Conservation (phyloP, 371 early-diverging fungal genomes). For the Syncephalastrum monosporum region DNA sequence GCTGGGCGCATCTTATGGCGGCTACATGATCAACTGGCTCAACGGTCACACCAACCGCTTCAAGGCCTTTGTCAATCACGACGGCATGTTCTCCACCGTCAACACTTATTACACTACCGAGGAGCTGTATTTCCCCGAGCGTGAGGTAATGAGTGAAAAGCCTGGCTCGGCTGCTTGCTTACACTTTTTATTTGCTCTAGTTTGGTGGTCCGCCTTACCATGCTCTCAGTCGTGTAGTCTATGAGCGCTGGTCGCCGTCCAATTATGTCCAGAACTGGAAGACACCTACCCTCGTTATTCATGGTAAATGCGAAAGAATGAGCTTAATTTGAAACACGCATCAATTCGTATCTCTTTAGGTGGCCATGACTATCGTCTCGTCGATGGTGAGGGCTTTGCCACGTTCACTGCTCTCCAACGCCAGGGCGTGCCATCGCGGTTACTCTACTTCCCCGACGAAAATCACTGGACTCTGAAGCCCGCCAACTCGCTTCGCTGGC, state of each 20-base stretch:
- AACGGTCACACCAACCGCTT: conserved; percentile 60
- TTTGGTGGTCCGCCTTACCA: conserved; percentile 71
- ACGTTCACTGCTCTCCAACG: conserved; percentile 82
- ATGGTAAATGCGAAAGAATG: conserved; percentile 41
- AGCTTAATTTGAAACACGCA: neutral
- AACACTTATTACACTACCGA: conserved; percentile 75
- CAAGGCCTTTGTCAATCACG: conserved; percentile 79
- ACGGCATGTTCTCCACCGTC: conserved; percentile 75
- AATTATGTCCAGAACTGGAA: conserved; percentile 74
- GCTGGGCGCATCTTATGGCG: conserved; percentile 84
- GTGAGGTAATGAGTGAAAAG: conserved; percentile 45
- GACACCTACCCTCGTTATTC: conserved; percentile 81
- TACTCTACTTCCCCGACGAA: conserved; percentile 84
- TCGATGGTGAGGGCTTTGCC: conserved; percentile 69
- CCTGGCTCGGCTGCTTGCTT: neutral
- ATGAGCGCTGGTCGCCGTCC: conserved; percentile 73
- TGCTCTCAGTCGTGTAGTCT: conserved; percentile 50
- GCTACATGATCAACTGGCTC: conserved; percentile 83
- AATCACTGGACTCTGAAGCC: conserved; percentile 79
- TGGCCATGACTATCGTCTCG: conserved; percentile 67
- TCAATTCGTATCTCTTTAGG: conserved; percentile 10
- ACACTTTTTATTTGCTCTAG: conserved; percentile 12
- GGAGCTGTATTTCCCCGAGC: conserved; percentile 81
- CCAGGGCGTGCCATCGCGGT: conserved; percentile 65
- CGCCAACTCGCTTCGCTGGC: conserved; percentile 77